Evolutionary conservation across 2,329 filamentous ascomycete species (phyloP), one percentile per base, ranked within the genome.

Genomic region (Colletotrichum phormii): DNA sequence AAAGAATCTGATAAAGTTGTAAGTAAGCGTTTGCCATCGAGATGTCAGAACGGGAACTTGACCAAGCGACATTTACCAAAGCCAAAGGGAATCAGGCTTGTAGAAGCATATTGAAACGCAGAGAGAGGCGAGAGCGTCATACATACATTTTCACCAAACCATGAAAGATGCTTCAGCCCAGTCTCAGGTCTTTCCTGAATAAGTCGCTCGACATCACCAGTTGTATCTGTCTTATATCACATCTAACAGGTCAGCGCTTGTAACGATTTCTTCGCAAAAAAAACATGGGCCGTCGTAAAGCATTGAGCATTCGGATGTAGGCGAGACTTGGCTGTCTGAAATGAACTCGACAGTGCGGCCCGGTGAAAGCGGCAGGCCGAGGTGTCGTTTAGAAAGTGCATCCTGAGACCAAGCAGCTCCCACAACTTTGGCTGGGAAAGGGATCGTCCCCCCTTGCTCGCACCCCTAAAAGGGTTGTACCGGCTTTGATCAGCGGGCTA

Each of bases 401-500:
- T 64, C 29, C 67, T 64, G 46, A 64, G 65, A 53, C 37, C 24
- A 53, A 53, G 35, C 24, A 55, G 49, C 61, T 49, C n/a, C 24
- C 53, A 35, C 42, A 35, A 26, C 54, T 42, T 49, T 13, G 59
- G 58, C 64, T 68, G 33, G 70, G 59, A 69, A 60, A 55, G 59
- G 70, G 42, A 72, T 60, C 53, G 65, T 37, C 31, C 53, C 22
- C 29, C n/a, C 65, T 64, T 69, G 59, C 53, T 57, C 35, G 42
- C 33, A 57, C 31, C 42, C 60, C 57, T 46, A 57, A 64, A 60
- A 49, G 64, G 29, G 55, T 29, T 37, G 66, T 61, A 65, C 53
- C 49, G 60, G 37, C 54, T 33, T 46, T 64, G 70, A 70, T 70
- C 70, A 70, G 60, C 70, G 49, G 63, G 66, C 66, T 61, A 65